Evolutionary conservation across 2,329 filamentous ascomycete genomes (phyloP).

Genomic region (Fusarium fracticaudum): DNA sequence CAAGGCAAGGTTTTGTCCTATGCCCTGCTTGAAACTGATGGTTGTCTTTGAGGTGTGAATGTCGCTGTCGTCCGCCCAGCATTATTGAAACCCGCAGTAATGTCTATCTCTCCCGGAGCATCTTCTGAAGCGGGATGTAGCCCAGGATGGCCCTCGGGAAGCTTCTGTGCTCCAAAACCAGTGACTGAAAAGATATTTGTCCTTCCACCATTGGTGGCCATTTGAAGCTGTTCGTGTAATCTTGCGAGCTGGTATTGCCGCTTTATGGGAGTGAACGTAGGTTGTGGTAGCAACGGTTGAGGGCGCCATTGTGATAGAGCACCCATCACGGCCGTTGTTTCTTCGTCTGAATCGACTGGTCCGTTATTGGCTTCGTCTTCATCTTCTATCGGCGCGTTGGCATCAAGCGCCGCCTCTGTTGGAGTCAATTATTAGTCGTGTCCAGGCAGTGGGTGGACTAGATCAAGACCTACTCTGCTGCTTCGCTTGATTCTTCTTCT

Average conservation of each 20-base stretch:
- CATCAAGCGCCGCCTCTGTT: constrained; percentile 86
- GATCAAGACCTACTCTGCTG: constrained; percentile 79
- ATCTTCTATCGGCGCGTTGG: constrained; percentile 89
- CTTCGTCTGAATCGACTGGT: constrained; percentile 93
- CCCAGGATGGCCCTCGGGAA: constrained; percentile 60
- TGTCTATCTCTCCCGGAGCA: constrained; percentile 67
- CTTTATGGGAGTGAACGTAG: constrained; percentile 68
- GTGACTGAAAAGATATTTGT: constrained; percentile 72
- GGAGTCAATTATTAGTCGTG: constrained; percentile 15
- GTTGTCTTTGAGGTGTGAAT: constrained; percentile 56
- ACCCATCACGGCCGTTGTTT: constrained; percentile 88
- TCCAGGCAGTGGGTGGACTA: background rate
- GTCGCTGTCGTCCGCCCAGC: constrained; percentile 55
- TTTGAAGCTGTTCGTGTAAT: constrained; percentile 72
- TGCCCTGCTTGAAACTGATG: constrained; percentile 59
- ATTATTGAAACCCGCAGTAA: constrained; percentile 50
- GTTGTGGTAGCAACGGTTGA: constrained; percentile 77
- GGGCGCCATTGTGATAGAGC: constrained; percentile 81
- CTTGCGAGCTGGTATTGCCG: constrained; percentile 71
- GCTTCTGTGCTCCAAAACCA: constrained; percentile 64
- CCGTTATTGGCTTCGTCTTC: constrained; percentile 82
- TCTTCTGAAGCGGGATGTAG: constrained; percentile 60
- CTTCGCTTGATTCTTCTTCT: constrained; percentile 99
- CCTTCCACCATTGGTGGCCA: constrained; percentile 72
- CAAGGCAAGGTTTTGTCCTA: constrained; percentile 43